Evolutionary conservation across 495 filamentous ascomycete genomes (phyloP), one percentile per base, ranked within the genome.

Genomic region (Friedmanniomyces simplex): DNA sequence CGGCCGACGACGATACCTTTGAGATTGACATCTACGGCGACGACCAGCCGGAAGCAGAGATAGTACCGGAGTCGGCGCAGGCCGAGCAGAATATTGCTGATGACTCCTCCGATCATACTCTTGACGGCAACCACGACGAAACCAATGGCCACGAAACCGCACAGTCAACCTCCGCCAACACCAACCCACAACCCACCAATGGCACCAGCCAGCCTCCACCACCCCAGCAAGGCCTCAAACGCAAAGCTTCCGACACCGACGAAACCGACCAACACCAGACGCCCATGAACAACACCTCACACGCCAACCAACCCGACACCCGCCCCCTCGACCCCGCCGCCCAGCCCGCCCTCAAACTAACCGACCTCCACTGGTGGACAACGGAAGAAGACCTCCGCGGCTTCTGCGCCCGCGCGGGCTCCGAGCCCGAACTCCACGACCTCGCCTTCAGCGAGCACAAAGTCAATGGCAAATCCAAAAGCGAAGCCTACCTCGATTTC

Each of bases 11-110:
- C 72, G 87, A 93, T 72, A 90, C 95, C 67, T 97, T 96, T 78
- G 93, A 97, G 69, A 95, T 96, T 78, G 94, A 97, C 71, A 90
- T 96, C 72, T 96, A 96, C 70, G 91, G 89, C 60, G 87, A 96
- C 68, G 83, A 84, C 54, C 77, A 46, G 12, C 48, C 20, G 41
- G 28, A 58, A 45, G 30, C 24, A 46, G 25, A 52, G 16, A n/a
- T 70, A 22, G 69, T 73, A 53, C 67, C 73, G 32, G 63, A 66
- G 7, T 61, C 59, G 16, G 22, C 46, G 26, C 45, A 45, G 20
- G 18, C 22, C 7, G 21, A 56, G 46, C 45, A 14, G 11, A 20
- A 37, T 11, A 13, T 7, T 7, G 30, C 14, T 13, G 18, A 8
- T 21, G 28, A 25, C 12, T 14, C 26, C 25, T n/a, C 2, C 22